Evolutionary conservation across 768 basidiomycete genomes (phyloP).

Genomic region (Leccinum truebloodii): DNA sequence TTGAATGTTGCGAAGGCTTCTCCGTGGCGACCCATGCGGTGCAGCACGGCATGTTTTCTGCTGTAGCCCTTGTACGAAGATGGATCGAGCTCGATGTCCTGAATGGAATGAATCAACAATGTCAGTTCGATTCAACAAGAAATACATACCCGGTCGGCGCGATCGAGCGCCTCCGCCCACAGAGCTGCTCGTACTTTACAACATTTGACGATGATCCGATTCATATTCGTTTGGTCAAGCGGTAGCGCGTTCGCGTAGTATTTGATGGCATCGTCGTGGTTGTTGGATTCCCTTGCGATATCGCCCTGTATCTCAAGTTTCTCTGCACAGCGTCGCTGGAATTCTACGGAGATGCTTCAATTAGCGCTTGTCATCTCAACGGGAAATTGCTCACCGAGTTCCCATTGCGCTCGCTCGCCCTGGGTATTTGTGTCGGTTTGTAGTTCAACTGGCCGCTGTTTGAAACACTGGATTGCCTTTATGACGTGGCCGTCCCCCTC

Average conservation of each 20-base stretch:
- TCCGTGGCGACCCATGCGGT: background rate
- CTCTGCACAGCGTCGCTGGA: background rate
- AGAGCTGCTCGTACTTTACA: background rate
- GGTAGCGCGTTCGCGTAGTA: background rate
- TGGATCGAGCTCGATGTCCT: background rate
- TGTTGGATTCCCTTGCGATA: background rate
- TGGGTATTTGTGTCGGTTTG: background rate
- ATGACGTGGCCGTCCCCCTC: background rate
- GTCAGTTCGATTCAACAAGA: background rate
- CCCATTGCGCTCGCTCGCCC: background rate
- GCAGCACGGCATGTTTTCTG: background rate
- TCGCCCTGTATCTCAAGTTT: background rate
- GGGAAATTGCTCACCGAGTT: background rate
- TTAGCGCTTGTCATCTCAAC: background rate
- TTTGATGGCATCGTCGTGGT: background rate
- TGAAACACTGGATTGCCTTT: conserved; percentile 1
- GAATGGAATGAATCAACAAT: background rate
- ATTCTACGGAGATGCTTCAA: background rate
- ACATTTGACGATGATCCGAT: background rate
- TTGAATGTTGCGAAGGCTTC: background rate
- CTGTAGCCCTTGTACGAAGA: conserved; percentile 1
- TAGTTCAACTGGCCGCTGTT: background rate
- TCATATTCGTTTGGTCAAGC: background rate
- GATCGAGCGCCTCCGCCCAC: background rate
- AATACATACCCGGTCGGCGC: background rate